Base-by-base conservation (phyloP, 441 rosid species). In the Sinapis alba region DNA sequence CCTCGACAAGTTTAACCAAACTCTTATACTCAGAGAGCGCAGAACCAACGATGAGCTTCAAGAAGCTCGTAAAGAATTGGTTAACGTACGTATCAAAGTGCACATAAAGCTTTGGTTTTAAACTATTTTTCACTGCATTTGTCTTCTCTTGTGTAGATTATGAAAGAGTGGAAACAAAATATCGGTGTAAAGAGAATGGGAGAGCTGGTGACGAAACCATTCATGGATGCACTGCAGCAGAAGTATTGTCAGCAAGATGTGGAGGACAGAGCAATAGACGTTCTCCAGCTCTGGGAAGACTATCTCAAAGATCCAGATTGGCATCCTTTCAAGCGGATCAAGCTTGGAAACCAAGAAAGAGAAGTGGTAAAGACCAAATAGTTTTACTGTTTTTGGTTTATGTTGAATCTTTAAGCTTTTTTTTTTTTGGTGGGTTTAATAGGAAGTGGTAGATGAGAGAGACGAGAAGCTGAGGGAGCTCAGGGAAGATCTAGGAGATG, bases 141-240 rank as follows among this genome's bases (percentile, higher is more conserved):
- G 30, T 36, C 5, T 43, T 43, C 2, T 59, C 34, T 47, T 6
- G 28, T 67, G 65, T 68, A 78, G 81, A 69, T 68, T 4, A 23
- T 78, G 38, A 78, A 56, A 78, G 81, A 78, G 26, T 54, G 67
- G 71, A 69, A 69, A 32, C 7, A 66, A 73, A 65, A 67, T 45
- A 88, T 95, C 59, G 87, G 95, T 47, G 86, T 96, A 23, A 96
- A 87, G 87, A 88, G 97, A 75, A 93, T 96, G 98, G 98, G 99
- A 71, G 97, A 96, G 78, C 93, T 96, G 27, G 91, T 90, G 50
- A 68, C 72, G 20, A 84, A 79, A 78, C 97, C 97, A 2, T 96
- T 96, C 81, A 63, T 83, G 67, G 92, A 84, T 78, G 95, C 83
- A 68, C 84, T 93, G 93, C 91, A 90, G 84, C 80, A 73, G 76